Evolutionary conservation across 2,329 filamentous ascomycete species (phyloP).

Genomic region (Ceratocystis ficicola): DNA sequence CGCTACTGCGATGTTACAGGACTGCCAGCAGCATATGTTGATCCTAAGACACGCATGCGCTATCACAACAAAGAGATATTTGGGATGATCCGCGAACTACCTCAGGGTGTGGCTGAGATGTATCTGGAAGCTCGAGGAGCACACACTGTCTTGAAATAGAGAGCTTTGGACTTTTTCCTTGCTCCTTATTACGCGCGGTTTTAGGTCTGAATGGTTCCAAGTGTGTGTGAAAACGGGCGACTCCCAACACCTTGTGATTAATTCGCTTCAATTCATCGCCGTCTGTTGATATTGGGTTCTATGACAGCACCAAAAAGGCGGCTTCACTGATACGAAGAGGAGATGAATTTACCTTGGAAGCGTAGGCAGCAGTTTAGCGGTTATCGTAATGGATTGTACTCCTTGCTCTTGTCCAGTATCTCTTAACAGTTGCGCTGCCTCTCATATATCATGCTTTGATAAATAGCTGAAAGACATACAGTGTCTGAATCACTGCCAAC

Average conservation of each 20-base stretch:
- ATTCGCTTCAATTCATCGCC: not conserved
- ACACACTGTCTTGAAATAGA: conserved; percentile 81
- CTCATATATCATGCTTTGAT: not conserved
- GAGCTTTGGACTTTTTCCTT: not conserved
- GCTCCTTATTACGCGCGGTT: no score
- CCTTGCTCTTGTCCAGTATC: not conserved
- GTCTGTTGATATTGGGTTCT: conserved; percentile 5
- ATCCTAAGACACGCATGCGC: conserved; percentile 85
- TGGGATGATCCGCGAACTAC: conserved; percentile 63
- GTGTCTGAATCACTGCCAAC: no score
- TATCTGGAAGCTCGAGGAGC: conserved; percentile 84
- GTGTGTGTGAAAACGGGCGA: no score
- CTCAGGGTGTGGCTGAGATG: conserved; percentile 71
- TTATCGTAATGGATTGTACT: not conserved
- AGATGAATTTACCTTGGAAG: not conserved
- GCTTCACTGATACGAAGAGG: not conserved
- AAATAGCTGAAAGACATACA: no score
- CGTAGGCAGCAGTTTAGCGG: not conserved
- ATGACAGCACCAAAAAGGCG: conserved; percentile 18
- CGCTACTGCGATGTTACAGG: conserved; percentile 96
- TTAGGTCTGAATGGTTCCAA: no score
- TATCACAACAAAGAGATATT: conserved; percentile 95
- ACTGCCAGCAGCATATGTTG: conserved; percentile 77
- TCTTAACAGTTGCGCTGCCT: not conserved
- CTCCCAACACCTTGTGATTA: not conserved